A percentile compares a stretch with the other conserved stretches of the same genome.
These are phyloP conservation scores for Borovskyia barvae DNA, from an alignment of 208 protist species.

Conservation along the genomic window DNA sequence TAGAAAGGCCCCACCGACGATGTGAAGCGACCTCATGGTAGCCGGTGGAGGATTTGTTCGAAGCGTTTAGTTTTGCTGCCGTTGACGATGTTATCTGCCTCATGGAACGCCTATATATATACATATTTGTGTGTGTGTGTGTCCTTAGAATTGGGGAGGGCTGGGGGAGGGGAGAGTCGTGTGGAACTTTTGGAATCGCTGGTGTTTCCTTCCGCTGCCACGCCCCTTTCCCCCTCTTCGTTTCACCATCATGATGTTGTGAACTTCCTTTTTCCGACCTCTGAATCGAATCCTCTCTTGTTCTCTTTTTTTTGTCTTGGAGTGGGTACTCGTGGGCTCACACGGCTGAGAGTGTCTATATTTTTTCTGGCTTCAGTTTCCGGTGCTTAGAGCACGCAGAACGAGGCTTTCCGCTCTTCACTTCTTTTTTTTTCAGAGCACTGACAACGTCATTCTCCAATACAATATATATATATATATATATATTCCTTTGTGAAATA, in stretches of 20 bases:
- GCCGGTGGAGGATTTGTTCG: not conserved
- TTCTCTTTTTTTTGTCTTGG: slow-evolving; percentile 5
- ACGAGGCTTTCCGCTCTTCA: not conserved
- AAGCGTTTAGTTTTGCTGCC: not conserved
- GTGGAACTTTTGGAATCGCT: no score
- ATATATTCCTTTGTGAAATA: not conserved
- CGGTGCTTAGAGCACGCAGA: no score
- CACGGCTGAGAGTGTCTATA: no score
- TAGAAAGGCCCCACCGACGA: no score
- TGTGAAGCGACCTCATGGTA: not conserved
- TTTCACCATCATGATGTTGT: not conserved
- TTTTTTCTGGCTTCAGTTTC: no score
- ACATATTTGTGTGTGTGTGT: no score
- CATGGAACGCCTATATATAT: no score
- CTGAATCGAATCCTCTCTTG: not conserved
- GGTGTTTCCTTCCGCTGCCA: not conserved
- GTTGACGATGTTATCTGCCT: not conserved
- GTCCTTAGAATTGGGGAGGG: no score
- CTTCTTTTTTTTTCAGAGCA: not conserved
- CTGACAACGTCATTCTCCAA: not conserved
- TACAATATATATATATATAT: not conserved
- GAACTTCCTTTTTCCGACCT: not conserved
- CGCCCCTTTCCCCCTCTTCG: not conserved
- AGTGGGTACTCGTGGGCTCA: no score
- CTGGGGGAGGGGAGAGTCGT: no score